Conservation (phyloP, 495 filamentous ascomycete species). For the Bryoglossum gracile region DNA sequence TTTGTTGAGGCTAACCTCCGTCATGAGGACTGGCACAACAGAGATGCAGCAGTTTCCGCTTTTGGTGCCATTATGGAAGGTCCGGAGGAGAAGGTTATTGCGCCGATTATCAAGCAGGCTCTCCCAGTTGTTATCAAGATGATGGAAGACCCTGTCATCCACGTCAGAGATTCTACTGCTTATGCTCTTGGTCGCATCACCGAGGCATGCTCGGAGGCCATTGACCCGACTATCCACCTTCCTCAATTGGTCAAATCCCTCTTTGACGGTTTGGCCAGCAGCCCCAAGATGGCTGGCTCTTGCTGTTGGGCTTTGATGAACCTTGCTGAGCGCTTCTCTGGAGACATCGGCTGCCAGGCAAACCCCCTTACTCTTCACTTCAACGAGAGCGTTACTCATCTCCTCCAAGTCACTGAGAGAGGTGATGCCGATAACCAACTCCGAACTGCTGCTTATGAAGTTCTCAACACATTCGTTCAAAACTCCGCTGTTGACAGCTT, state of each 20-base stretch:
- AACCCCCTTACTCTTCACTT: conserved; percentile 90
- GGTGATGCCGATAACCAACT: conserved; percentile 81
- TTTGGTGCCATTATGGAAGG: conserved; percentile 99
- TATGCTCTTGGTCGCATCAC: conserved; percentile 95
- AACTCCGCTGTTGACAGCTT: conserved; percentile 85
- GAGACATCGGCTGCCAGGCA: conserved; percentile 62
- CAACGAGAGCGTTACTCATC: conserved; percentile 78
- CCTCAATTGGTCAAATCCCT: conserved; percentile 76
- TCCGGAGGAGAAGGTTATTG: conserved; percentile 79
- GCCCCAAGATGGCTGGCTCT: conserved; percentile 92
- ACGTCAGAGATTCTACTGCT: conserved; percentile 94
- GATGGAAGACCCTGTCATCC: conserved; percentile 87
- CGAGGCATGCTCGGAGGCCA: conserved; percentile 78
- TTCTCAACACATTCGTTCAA: conserved; percentile 85
- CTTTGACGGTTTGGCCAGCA: conserved; percentile 85
- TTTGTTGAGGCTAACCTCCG: conserved; percentile 92
- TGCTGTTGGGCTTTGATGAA: conserved; percentile 99
- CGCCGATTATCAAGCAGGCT: conserved; percentile 90
- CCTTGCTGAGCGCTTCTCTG: conserved; percentile 87
- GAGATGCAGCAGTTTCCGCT: conserved; percentile 95
- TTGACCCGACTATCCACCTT: conserved; percentile 76
- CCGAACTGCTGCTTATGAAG: conserved; percentile 98
- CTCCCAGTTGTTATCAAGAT: conserved; percentile 83
- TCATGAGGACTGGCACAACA: conserved; percentile 80
- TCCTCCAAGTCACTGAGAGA: conserved; percentile 78